Base-by-base conservation (phyloP, 345 rosid genomes). In the Rhodomyrtus tomentosa region DNA sequence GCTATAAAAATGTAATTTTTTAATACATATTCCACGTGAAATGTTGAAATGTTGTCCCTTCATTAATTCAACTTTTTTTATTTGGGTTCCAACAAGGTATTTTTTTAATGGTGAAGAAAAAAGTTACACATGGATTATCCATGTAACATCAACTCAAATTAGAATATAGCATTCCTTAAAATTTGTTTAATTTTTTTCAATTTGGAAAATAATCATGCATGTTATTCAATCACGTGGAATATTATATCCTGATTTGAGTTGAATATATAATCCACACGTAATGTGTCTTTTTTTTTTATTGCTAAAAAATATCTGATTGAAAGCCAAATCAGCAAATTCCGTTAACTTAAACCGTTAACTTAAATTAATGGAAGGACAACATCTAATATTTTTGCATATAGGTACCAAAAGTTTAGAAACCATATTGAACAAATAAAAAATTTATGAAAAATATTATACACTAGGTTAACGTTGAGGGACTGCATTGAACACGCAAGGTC, bases 351-450 rank as follows among this genome's bases (percentile, higher is more conserved):
- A 18, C 9, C 4, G 4, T 32, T 20, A 16, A 16, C 3, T 32
- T 7, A 2, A 68, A 18, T 68, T 68, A 68, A 68, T 16, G 3
- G 24, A 68, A 32, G 1, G 6, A 68, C 21, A 0, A 32, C 2
- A 7, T 62, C 32, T 16, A 68, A 32, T 0, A 59, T 4, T 2
- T 32, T 36, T 1, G 20, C 15, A 8, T 36, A 68, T 4, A 36
- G 18, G 13, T 18, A 68, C 3, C 21, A 36, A 32, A 68, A 68
- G 10, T 5, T 32, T 0, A 68, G 5, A 5, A 2, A 36, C 0
- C 3, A 0, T 1, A 8, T 36, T 18, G 1, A 68, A 2, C 0
- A 18, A 0, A 29, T 29, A 6, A 2, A 62, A 29, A 8, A 1
- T 16, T 68, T 4, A 16, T 9, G 11, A 7, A 32, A 2, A 1